Base-by-base conservation (phyloP, 441 rosid species). In the Croton setiger region DNA sequence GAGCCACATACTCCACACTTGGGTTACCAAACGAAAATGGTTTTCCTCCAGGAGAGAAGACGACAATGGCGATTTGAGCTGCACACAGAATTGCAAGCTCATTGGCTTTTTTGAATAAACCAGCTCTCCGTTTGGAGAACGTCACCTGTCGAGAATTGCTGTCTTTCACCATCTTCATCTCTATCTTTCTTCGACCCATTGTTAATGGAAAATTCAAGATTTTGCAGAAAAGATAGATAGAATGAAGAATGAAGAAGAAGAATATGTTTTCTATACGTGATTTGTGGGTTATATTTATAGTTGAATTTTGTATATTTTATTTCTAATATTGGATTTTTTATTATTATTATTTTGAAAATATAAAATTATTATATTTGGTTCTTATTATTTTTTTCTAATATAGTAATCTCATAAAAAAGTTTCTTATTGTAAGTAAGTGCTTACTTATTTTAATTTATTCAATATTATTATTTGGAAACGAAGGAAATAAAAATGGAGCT, bases 11-110 rank as follows among this genome's bases (percentile, higher is more conserved):
- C 3, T 78, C 79, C 6, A 84, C 81, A 13, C 41, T 44, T 0
- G 84, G 83, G 64, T 78, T 73, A 48, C 88, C 88, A 5, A 84
- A 86, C 2, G 87, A 78, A 71, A 75, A 84, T 4, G 77, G 74
- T 60, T 81, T 86, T 0, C 74, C 68, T 15, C 81, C 84, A 0
- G 81, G 84, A 23, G 88, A 84, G 70, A 80, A 82, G 2, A 80
- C 86, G 1, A 84, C 33, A 15, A 82, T 56, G 2, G 78, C 82
- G 14, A 86, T 68, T 13, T 84, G 79, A 3, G 66, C 76, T 0
- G 78, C 88, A 5, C 86, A 83, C 0, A 86, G 73, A 4, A 79
- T 79, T 61, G 83, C 80, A 4, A 83, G 82, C 55, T 84, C 87
- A 14, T 79, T 75, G 0, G 88, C 87, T 20, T 86, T 86, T 70